Evolutionary conservation across 495 filamentous ascomycete species (phyloP), one percentile per base, ranked within the genome.

Genomic region (Podospora anserina): DNA sequence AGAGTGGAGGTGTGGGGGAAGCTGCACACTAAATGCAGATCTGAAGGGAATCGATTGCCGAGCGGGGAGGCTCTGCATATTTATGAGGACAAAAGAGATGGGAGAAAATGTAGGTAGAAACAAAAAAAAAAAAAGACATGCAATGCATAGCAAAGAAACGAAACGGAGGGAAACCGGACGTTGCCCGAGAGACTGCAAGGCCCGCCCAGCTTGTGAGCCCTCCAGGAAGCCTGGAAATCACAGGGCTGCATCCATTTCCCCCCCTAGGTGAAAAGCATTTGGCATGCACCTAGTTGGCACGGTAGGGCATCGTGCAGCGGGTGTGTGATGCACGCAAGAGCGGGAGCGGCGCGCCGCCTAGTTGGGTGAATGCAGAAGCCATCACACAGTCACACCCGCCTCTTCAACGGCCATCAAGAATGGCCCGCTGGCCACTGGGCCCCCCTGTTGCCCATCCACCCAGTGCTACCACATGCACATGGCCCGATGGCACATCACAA

Each of bases 151-250:
- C 4, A 32, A 32, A 49, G 61, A 63, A 19, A 28, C n/a, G n/a
- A 20, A 5, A 39, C 11, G 61, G 16, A 28, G 32, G 30, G 32
- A 32, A 63, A 63, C 20, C 61, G 61, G 34, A 63, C 34, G 32
- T 63, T n/a, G 61, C 61, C 61, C 61, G 61, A 32, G 28, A 63
- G 32, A 20, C 34, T 34, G 20, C 23, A 53, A 16, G 20, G 44
- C 28, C 15, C 20, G 68, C 66, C 69, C 64, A 66, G 61, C 63
- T 64, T 64, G 68, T 65, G 74, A 74, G 75, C 75, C 76, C 69
- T 69, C 68, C 32, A 65, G 67, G 56, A 68, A 65, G 76, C 76
- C 76, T 76, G 61, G 70, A 54, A 60, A 61, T 53, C 26, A 54
- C 71, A 68, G 69, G 67, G 68, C 71, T 70, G 69, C 63, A 75